phyloP scores from a whole-genome alignment of 2,329 filamentous ascomycete genomes.

The Botrytis byssoidea region DNA sequence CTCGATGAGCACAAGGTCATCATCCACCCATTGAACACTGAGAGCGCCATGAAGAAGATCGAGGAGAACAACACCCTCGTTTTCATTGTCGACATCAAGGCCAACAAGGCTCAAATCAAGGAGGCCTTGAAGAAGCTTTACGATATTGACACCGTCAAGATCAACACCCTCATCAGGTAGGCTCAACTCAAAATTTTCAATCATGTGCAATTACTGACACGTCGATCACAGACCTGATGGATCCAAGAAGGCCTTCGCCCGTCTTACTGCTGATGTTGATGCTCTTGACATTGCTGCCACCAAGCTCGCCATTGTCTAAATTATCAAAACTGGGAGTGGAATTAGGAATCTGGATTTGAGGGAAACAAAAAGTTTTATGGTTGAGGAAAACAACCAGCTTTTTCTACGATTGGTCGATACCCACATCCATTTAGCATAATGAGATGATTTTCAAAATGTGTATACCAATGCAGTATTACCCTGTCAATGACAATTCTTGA shows the following conservation, averaged over 20 bases:
- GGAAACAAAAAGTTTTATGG: slow-evolving; percentile 25
- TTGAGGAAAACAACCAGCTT: slow-evolving; percentile 6
- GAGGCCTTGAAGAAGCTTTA: slow-evolving; percentile 97
- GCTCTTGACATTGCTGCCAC: slow-evolving; percentile 98
- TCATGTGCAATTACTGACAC: slow-evolving; percentile 25
- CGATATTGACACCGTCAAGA: slow-evolving; percentile 96
- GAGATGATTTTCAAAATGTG: slow-evolving; percentile 34
- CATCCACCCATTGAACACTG: slow-evolving; percentile 97
- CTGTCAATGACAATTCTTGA: slow-evolving; percentile 22
- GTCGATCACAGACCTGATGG: slow-evolving; percentile 72
- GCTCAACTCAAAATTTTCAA: slow-evolving; percentile 35
- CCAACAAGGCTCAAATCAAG: slow-evolving; percentile 99
- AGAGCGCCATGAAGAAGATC: slow-evolving; percentile 99
- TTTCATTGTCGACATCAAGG: slow-evolving; percentile 95
- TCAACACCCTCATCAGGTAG: slow-evolving; percentile 98
- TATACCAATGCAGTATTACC: slow-evolving; percentile 24
- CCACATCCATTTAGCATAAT: slow-evolving; percentile 39
- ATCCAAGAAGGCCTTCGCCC: slow-evolving; percentile 97
- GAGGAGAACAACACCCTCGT: slow-evolving; percentile 99
- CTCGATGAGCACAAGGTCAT: slow-evolving; percentile 98
- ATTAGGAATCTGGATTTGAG: slow-evolving; percentile 39
- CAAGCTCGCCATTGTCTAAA: slow-evolving; percentile 96
- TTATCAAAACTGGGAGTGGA: slow-evolving; percentile 46
- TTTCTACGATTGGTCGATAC: slow-evolving; percentile 28
- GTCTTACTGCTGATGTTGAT: slow-evolving; percentile 93